Base-by-base conservation (phyloP, 1,139 yeast genomes). In the Suhomyces bribrorum region DNA sequence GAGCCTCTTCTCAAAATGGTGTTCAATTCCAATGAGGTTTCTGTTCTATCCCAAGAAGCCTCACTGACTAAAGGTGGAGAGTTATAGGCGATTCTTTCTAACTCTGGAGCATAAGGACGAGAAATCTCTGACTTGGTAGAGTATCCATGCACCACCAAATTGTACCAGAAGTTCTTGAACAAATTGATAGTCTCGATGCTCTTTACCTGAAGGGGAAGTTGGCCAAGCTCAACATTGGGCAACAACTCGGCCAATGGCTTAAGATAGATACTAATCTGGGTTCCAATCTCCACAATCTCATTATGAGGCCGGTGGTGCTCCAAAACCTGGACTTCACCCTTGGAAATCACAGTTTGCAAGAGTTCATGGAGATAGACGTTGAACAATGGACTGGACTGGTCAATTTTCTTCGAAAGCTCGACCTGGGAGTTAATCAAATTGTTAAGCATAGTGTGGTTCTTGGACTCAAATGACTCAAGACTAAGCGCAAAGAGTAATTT, bases 61-160 rank as follows among this genome's bases (percentile, higher is more conserved):
- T 88, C 96, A 2, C 96, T 85, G 0, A 96, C 97, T 43, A 94
- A 75, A 0, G 97, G 95, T 5, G 98, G 98, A 5, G 97, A 77
- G 53, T 78, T 85, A 53, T 84, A 79, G 0, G 98, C 97, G 52
- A 94, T 86, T 41, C 81, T 69, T 52, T 77, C 74, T 37, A 94
- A 69, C 26, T 77, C 79, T 0, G 46, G 45, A 38, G 64, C 57
- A 52, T 77, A 74, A 8, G 65, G 62, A 38, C 68, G 64, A 8
- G 82, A 75, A 52, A 81, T 67, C 11, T 71, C 69, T 0, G 95
- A 82, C 36, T 75, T 74, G 36, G 73, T 69, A 16, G 83, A 77
- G 57, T 82, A 89, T 0, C 98, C 98, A 61, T 92, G 96, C 30
- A 90, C 87, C 4, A 85, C 94, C 77, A 92, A 73, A 55, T 90